A percentile compares a stretch with the other conserved stretches of the same genome.
Evolutionary conservation across 31 red algal species (phyloP).

Genomic region (Asparagopsis taxiformis): DNA sequence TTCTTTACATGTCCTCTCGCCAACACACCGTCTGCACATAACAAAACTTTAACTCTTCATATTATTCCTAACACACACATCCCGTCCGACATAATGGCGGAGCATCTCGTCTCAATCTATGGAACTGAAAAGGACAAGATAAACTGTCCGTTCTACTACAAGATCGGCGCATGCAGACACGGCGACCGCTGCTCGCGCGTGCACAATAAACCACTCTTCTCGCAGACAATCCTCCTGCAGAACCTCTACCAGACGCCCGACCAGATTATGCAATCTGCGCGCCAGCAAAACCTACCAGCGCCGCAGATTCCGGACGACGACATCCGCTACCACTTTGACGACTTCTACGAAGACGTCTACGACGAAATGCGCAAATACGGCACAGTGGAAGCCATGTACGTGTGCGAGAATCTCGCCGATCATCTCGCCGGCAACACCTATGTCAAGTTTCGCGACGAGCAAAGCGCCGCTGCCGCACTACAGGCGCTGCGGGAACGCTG

Average conservation of each 20-base stretch:
- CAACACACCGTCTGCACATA: too few relatives aligned
- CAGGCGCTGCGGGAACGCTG: conserved; percentile 58
- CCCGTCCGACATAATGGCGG: conserved; percentile 77
- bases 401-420: conserved; percentile 73
- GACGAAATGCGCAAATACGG: conserved; percentile 66
- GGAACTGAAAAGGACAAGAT: conserved; percentile 78
- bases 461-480: conserved; percentile 48
- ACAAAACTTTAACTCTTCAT: too few relatives aligned
- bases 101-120: conserved; percentile 71
- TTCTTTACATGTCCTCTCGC: too few relatives aligned
- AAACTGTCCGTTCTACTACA: conserved; percentile 85
- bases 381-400: conserved; percentile 53
- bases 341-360: conserved; percentile 75
- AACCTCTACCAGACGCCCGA: conserved; percentile 73
- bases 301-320: conserved; percentile 52
- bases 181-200: conserved; percentile 84
- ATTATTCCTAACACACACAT: too few relatives aligned
- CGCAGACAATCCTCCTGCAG: conserved; percentile 66
- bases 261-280: conserved; percentile 42
- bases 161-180: conserved; percentile 88
- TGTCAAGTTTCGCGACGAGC: conserved; percentile 78
- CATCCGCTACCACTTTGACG: conserved; percentile 59
- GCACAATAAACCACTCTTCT: conserved; percentile 77
- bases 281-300: conserved; percentile 27
- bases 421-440: conserved; percentile 81